Percentiles rank a stretch among this genome's conserved stretches.
Conservation (phyloP, 192 early-diverging fungal genomes). For the Coemansia asiatica region DNA sequence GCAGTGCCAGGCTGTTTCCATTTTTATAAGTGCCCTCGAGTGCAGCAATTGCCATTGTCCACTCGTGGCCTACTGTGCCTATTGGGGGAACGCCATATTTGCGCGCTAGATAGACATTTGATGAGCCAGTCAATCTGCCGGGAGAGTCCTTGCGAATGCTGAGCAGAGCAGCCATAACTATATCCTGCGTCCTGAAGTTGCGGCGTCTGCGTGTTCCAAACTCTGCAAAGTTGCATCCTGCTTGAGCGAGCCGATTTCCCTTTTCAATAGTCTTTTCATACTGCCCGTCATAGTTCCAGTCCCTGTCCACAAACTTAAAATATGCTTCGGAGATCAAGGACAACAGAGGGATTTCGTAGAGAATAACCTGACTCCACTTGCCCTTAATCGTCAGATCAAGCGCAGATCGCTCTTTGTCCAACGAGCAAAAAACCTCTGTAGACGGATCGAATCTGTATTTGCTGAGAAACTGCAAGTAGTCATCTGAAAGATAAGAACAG, state of each 20-base stretch:
- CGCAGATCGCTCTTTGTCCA: slow-evolving; percentile 14
- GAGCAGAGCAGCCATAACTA: slow-evolving; percentile 58
- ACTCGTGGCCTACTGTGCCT: slow-evolving; percentile 68
- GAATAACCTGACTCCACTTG: slow-evolving; percentile 68
- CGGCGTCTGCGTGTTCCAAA: slow-evolving; percentile 76
- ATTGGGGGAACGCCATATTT: slow-evolving; percentile 49
- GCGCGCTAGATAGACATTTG: slow-evolving; percentile 70
- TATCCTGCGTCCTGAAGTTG: slow-evolving; percentile 65
- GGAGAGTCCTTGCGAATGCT: slow-evolving; percentile 16
- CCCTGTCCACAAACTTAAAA: slow-evolving; percentile 65
- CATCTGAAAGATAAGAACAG: slow-evolving; percentile 59
- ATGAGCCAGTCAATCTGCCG: slow-evolving; percentile 64
- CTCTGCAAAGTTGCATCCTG: slow-evolving; percentile 71
- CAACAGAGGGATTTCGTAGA: slow-evolving; percentile 74
- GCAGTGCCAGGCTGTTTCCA: slow-evolving; percentile 62
- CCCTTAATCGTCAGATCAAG: slow-evolving; percentile 60
- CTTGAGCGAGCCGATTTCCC: slow-evolving; percentile 48
- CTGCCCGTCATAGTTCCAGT: slow-evolving; percentile 69
- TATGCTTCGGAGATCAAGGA: slow-evolving; percentile 71
- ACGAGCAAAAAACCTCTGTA: slow-evolving; percentile 14
- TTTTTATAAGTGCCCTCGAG: slow-evolving; percentile 59
- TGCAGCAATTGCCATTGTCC: slow-evolving; percentile 74
- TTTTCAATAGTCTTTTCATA: slow-evolving; percentile 57
- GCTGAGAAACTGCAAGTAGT: slow-evolving; percentile 62
- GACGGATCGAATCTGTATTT: slow-evolving; percentile 57